Conservation (phyloP, 306 rosid genomes). For the Acacia acuminata region DNA sequence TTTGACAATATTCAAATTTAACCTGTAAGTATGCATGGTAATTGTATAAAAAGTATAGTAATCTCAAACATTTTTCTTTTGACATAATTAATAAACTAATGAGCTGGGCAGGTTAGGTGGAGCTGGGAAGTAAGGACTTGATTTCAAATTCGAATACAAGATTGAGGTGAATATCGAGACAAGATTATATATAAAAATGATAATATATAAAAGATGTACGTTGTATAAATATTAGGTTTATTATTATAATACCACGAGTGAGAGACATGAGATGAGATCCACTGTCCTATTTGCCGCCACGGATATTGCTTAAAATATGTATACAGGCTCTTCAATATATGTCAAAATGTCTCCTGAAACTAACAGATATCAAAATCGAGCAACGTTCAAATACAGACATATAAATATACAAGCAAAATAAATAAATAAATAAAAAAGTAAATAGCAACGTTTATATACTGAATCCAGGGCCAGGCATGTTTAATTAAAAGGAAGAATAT, state of each 20-base stretch:
- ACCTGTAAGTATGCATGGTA: not conserved
- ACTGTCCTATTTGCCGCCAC: slow-evolving; percentile 31
- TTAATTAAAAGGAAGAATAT: not conserved
- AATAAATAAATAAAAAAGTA: not conserved
- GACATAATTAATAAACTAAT: not conserved
- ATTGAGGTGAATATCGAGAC: not conserved
- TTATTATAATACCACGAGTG: not conserved
- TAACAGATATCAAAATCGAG: not conserved
- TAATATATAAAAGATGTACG: not conserved
- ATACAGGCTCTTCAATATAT: not conserved
- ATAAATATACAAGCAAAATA: not conserved
- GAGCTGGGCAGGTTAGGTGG: not conserved
- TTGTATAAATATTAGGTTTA: not conserved
- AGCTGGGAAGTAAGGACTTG: not conserved
- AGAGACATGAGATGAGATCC: slow-evolving; percentile 38
- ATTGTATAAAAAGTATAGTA: not conserved
- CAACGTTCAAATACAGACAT: not conserved
- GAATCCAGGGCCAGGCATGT: not conserved
- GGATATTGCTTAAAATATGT: not conserved
- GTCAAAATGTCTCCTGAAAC: not conserved
- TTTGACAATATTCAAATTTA: not conserved
- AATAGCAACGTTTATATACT: not conserved
- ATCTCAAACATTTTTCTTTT: not conserved
- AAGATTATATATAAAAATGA: not conserved
- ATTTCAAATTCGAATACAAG: not conserved